A percentile compares a stretch with the other conserved stretches of the same genome.
Evolutionary conservation across 176 grass and related monocot species (phyloP).

Genomic region (Panicum miliaceum): DNA sequence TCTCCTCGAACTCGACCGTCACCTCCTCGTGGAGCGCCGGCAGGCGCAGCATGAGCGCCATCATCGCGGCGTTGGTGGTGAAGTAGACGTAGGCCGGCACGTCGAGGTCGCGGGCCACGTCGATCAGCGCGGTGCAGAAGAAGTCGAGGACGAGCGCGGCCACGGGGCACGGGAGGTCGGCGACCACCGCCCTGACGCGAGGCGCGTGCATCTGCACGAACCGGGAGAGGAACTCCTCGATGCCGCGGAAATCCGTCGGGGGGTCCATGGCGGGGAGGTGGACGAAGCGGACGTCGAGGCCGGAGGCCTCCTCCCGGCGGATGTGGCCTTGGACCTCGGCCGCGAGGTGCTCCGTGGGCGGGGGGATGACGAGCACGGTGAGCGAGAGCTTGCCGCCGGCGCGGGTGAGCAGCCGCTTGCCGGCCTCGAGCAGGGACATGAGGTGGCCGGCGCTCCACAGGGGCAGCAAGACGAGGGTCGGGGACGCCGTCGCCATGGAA

Average conservation of each 20-base stretch:
- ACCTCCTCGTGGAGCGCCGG: conserved; percentile 48
- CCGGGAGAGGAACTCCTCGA: conserved; percentile 42
- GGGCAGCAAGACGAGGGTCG: conserved; percentile 17
- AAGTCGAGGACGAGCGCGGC: conserved; percentile 49
- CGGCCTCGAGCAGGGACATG: conserved; percentile 31
- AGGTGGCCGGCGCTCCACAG: conserved; percentile 32
- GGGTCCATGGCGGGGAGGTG: conserved; percentile 39
- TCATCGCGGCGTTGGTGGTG: conserved; percentile 27
- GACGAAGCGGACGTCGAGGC: conserved; percentile 28
- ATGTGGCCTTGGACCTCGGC: not conserved
- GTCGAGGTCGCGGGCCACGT: conserved; percentile 48
- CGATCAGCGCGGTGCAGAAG: conserved; percentile 46
- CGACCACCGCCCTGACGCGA: conserved; percentile 29
- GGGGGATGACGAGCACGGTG: conserved; percentile 35
- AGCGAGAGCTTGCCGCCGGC: not conserved
- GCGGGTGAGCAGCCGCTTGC: conserved; percentile 40
- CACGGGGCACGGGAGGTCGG: not conserved
- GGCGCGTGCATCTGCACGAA: conserved; percentile 32
- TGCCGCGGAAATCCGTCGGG: not conserved
- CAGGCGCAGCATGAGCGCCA: conserved; percentile 39
- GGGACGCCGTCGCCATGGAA: conserved; percentile 5
- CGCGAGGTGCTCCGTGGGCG: not conserved
- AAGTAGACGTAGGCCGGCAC: conserved; percentile 56
- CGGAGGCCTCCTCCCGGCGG: conserved; percentile 18
- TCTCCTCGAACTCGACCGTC: conserved; percentile 35